Evolutionary conservation across 1,284 basidiomycete species (phyloP), one percentile per base, ranked within the genome.

Genomic region (Pseudozyma tsukubaensis): DNA sequence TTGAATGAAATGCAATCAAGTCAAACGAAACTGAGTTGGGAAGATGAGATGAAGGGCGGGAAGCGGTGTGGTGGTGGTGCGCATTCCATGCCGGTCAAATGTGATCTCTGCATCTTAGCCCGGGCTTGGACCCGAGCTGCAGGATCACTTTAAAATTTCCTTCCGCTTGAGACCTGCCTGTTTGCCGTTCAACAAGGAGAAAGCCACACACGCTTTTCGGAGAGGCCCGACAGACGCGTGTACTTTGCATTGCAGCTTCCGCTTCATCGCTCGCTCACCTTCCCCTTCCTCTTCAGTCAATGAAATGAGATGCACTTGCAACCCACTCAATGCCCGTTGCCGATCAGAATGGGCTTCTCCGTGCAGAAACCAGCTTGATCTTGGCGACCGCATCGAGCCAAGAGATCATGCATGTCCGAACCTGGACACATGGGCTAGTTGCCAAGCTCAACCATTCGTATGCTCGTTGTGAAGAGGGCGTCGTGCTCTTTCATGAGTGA

Each of bases 91-190:
- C 59, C 59, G 35, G 48, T 40, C 47, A 29, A 50, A 42, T 24
- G 39, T 37, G 21, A 24, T 12, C 6, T 39, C 24, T 49, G 61
- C 59, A 53, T 34, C 14, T 57, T 36, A 21, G 56, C 45, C 62
- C 55, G 62, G 32, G 47, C 48, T 43, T 44, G 45, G 35, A 58
- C 29, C 61, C 61, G 54, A 64, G 61, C 61, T 64, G 55, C 61
- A 64, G 62, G 16, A 32, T 6, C 13, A 49, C 50, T 58, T 16
- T 50, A 34, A 55, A 47, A 43, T 24, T 42, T 36, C 16, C 32
- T 29, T 16, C 43, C 16, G n/a, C 24, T 52, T 29, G 32, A 29
- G 18, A 43, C 40, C 36, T 53, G 37, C 35, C 35, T 21, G 16
- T 42, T 32, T 12, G n/a, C n/a, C n/a, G n/a, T n/a, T n/a, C n/a